Base-by-base conservation (phyloP, 2,329 filamentous ascomycete species). In the Raffaelea albimanens region DNA sequence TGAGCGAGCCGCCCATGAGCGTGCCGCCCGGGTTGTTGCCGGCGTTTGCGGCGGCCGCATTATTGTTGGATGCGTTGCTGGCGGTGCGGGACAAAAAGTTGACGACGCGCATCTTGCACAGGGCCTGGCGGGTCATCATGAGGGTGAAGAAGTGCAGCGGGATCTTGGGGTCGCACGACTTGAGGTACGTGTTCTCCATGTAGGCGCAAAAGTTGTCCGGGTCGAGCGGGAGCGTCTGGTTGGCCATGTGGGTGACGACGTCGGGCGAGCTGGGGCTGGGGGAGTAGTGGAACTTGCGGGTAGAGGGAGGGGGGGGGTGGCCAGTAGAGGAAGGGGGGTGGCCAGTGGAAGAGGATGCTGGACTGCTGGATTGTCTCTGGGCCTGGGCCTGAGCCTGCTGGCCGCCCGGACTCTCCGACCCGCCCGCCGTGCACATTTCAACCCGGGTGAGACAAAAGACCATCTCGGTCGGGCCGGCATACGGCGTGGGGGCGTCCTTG, bases 101-200 rank as follows among this genome's bases (percentile, higher is more conserved):
- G 43, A 75, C 66, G 51, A 78, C 67, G 49, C 75, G 77, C 61
- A 76, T 68, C 59, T 78, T 78, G 61, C 71, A 77, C 16, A 81
- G 66, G 9, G 67, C 68, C 48, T 73, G 70, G 9, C 74, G 69
- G 7, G 74, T 77, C 69, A 79, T 78, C 49, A 76, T 67, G 36
- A 78, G 60, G 2, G 76, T 78, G 55, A 80, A 78, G 52, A 74
- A 72, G 52, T 81, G 77, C 13, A 80, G 59, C 1, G 78, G 76
- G 9, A 80, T 74, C 56, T 76, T 76, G 34, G 70, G 63, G 53
- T 82, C 76, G 55, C 77, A 81, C 43, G 72, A 67, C 40, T 66
- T 67, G 23, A 80, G 67, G 55, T 81, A 81, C 2, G 66, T 71
- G 42, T 68, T 67, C 52, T 81, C 76, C 20, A 81, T 73, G 50